These are phyloP conservation scores for Daldinia vernicosa DNA, from an alignment of 495 filamentous ascomycete species.

Conservation along the genomic window DNA sequence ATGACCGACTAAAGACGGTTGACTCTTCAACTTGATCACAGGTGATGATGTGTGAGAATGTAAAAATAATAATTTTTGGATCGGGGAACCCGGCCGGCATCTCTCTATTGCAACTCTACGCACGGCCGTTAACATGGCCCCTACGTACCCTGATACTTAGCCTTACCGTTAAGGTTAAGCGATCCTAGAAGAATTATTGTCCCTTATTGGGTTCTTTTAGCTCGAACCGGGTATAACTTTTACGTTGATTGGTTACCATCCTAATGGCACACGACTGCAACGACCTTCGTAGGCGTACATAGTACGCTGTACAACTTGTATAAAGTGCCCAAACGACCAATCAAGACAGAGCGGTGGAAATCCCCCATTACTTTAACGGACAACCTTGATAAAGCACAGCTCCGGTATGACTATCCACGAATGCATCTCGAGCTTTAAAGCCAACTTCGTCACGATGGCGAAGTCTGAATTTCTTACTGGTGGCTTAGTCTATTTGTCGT, in stretches of 20 bases:
- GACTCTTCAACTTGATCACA: constrained; percentile 19
- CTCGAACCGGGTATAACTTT: neutral
- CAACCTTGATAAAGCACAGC: constrained; percentile 3
- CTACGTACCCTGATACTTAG: constrained; percentile 17
- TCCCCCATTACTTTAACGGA: constrained; percentile 12
- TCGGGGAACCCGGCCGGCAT: constrained; percentile 12
- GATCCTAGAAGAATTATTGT: neutral
- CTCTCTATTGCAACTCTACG: constrained; percentile 6
- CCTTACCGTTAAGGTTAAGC: constrained; percentile 23
- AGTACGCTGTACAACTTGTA: constrained; percentile 28
- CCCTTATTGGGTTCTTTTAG: constrained; percentile 9
- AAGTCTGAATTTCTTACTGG: constrained; percentile 19
- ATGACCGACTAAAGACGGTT: constrained; percentile 9
- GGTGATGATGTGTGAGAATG: neutral
- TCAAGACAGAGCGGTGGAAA: neutral
- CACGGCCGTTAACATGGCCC: neutral
- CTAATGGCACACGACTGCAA: constrained; percentile 28
- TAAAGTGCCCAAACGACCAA: constrained; percentile 4
- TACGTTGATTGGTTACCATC: constrained; percentile 44
- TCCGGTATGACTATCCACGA: neutral
- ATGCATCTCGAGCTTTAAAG: constrained; percentile 18
- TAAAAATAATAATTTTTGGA: constrained; percentile 3
- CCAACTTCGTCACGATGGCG: constrained; percentile 24
- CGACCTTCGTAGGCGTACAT: constrained; percentile 2
- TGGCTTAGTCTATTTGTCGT: constrained; percentile 13